Evolutionary conservation across 805 yeast genomes (phyloP).

Genomic region (Candida fluviatilis): DNA sequence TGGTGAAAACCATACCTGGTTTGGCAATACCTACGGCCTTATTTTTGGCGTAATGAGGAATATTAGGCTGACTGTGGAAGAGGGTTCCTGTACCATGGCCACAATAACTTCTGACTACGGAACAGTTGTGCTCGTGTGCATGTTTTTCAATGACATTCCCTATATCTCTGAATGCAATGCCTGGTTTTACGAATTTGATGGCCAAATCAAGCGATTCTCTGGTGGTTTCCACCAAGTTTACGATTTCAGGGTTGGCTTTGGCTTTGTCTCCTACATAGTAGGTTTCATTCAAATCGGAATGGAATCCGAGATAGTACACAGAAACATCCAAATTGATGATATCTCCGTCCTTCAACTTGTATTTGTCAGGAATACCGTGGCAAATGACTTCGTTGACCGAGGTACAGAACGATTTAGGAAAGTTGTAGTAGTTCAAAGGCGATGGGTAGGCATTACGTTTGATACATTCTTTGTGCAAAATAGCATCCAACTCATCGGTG

Average conservation of each 20-base stretch:
- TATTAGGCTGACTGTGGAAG: conserved; percentile 89
- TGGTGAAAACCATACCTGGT: conserved; percentile 95
- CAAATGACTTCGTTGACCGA: conserved; percentile 94
- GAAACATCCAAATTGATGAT: conserved; percentile 89
- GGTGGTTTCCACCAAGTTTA: conserved; percentile 82
- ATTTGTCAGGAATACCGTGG: conserved; percentile 94
- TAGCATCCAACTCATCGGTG: conserved; percentile 84
- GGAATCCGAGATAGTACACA: conserved; percentile 80
- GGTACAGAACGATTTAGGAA: conserved; percentile 89
- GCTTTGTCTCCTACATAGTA: conserved; percentile 94
- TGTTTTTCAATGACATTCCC: conserved; percentile 88
- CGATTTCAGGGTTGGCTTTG: conserved; percentile 70
- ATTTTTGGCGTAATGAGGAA: conserved; percentile 92
- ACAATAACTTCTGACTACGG: conserved; percentile 85
- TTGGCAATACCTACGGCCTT: conserved; percentile 91
- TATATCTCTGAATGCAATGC: conserved; percentile 76
- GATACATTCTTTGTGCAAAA: conserved; percentile 84
- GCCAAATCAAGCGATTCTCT: conserved; percentile 85
- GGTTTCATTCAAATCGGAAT: conserved; percentile 93
- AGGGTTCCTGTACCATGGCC: conserved; percentile 89
- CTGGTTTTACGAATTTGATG: conserved; percentile 84
- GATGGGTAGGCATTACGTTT: conserved; percentile 92
- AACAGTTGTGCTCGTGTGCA: conserved; percentile 71
- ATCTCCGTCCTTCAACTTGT: conserved; percentile 87
- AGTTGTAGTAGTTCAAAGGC: conserved; percentile 89